Evolutionary conservation across 2,329 filamentous ascomycete genomes (phyloP), one percentile per base, ranked within the genome.

Genomic region (Mycocentrospora acerina): DNA sequence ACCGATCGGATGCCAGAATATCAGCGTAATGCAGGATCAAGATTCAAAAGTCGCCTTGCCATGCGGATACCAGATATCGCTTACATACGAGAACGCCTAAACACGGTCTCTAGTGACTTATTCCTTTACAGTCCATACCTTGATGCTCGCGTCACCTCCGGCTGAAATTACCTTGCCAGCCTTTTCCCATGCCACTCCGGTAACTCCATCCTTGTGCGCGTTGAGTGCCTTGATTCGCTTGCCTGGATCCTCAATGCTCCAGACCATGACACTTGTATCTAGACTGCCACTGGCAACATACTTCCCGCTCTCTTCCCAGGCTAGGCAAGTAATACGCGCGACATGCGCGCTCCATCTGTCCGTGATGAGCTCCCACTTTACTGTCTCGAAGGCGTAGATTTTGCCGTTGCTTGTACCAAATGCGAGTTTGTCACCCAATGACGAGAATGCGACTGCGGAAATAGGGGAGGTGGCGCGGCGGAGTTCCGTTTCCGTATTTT

Each of bases 121-220:
- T 28, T 45, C 48, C 38, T 56, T 48, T 14, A 66, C 42, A 13
- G 53, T 77, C 93, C 93, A 98, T 33, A 91, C 77, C 76, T 97
- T 98, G 32, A 98, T 79, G 1, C 88, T 85, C 24, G 88, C 91
- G 76, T 98, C 93, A 9, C 84, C 87, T 30, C 93, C 93, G 4
- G 82, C 81, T 53, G 85, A 94, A 8, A 87, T 82, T 33, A 97
- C 76, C 70, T 80, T 88, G 6, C 48, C 52, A 68, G 41, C 75
- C 40, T 54, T 53, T 75, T 88, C 76, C 90, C 91, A 98, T 10
- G 79, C 79, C 12, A 97, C 85, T 12, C 88, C 91, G 53, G 86
- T 89, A 13, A 97, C 90, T 8, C 93, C 93, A 61, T 97, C 93
- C 71, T 96, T 96, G 72, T 98, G 93, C 33, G 91, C 90, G 61